Percentiles rank a stretch among this genome's conserved stretches.
Evolutionary conservation across 129 eudicot genomes (phyloP).

Genomic region (Tagetes erecta): DNA sequence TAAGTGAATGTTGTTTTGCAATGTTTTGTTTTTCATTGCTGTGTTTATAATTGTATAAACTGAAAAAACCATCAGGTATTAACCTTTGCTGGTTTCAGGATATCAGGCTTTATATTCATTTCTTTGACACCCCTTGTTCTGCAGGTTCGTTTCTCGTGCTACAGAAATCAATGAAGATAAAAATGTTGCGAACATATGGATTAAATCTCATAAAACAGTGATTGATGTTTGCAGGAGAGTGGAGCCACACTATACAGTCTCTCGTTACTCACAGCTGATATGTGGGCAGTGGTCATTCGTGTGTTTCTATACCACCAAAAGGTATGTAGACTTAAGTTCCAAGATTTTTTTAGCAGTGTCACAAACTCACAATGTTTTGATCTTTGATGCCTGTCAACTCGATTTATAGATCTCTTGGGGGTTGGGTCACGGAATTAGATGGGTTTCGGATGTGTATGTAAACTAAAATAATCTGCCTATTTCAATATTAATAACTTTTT

Average conservation of each 20-base stretch:
- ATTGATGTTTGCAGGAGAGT: constrained; percentile 48
- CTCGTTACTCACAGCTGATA: constrained; percentile 85
- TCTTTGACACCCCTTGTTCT: constrained; percentile 69
- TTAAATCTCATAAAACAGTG: neutral
- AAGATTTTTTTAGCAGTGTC: neutral
- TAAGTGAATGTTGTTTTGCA: constrained; percentile 36
- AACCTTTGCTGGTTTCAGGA: constrained; percentile 59
- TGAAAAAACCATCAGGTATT: constrained; percentile 46
- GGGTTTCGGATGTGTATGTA: neutral
- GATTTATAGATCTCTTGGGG: neutral
- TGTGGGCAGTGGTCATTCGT: constrained; percentile 92
- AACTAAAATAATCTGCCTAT: neutral
- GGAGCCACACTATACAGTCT: constrained; percentile 88
- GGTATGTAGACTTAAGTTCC: constrained; percentile 30
- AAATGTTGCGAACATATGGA: neutral
- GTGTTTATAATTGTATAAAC: neutral
- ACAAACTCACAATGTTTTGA: neutral
- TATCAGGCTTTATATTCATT: constrained; percentile 55
- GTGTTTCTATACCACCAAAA: constrained; percentile 71
- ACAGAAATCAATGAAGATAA: neutral
- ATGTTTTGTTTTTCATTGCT: neutral
- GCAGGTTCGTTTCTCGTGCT: constrained; percentile 49
- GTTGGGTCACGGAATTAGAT: neutral
- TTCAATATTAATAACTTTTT: neutral
- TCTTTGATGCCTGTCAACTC: neutral